Percentiles rank a stretch among this genome's conserved stretches.
Evolutionary conservation across 1,284 basidiomycete genomes (phyloP).

Genomic region (Rhizopogon parksii): DNA sequence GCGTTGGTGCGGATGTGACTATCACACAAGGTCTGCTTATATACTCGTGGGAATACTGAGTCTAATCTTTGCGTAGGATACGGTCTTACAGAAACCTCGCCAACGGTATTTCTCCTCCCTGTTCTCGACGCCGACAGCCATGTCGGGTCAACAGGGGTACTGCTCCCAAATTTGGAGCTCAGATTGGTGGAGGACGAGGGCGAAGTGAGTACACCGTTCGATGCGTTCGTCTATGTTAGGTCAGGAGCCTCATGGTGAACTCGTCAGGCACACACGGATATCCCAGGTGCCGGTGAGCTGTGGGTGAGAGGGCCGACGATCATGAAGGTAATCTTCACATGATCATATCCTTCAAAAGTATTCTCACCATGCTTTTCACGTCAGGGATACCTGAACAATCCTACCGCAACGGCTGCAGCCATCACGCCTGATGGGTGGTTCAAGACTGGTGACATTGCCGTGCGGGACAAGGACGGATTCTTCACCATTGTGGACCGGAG

Average conservation of each 20-base stretch:
- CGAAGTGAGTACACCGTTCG: conserved; percentile 23
- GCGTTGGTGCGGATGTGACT: conserved; percentile 27
- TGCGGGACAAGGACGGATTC: conserved; percentile 57
- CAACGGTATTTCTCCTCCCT: conserved; percentile 48
- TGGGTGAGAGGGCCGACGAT: conserved; percentile 74
- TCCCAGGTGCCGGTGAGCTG: conserved; percentile 55
- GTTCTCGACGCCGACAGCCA: conserved; percentile 34
- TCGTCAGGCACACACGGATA: conserved; percentile 20
- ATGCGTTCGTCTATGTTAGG: neutral
- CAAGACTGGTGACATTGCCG: conserved; percentile 76
- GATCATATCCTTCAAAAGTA: neutral
- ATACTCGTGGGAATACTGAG: conserved; percentile 2
- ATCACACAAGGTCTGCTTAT: conserved; percentile 40
- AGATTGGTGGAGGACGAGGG: conserved; percentile 63
- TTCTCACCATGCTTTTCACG: neutral
- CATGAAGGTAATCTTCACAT: conserved; percentile 57
- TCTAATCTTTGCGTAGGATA: conserved; percentile 43
- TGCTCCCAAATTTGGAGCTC: conserved; percentile 76
- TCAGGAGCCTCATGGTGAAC: neutral
- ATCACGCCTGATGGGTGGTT: conserved; percentile 76
- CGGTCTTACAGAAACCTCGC: conserved; percentile 75
- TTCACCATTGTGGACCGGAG: conserved; percentile 62
- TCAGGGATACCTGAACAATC: conserved; percentile 65
- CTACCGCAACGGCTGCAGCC: conserved; percentile 53
- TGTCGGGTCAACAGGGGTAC: conserved; percentile 60